Percentiles rank a stretch among this genome's conserved stretches.
Conservation (phyloP, 2,329 filamentous ascomycete species). For the Paraconiothyrium sp. region DNA sequence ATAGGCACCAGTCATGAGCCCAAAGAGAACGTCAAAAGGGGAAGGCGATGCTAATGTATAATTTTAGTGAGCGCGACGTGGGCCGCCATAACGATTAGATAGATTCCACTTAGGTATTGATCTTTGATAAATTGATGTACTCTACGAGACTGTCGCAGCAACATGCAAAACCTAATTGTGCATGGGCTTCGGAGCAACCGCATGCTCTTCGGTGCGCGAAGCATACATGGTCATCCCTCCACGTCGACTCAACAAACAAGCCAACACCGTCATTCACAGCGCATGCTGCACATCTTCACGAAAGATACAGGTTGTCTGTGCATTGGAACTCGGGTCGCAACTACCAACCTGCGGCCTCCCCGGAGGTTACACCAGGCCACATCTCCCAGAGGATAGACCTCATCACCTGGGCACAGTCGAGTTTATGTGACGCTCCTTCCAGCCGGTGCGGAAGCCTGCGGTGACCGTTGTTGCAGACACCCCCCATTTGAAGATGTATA, state of each 20-base stretch:
- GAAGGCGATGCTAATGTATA: background rate
- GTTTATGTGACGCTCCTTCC: too few relatives aligned
- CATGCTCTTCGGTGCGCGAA: too few relatives aligned
- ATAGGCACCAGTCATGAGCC: background rate
- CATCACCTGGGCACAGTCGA: background rate
- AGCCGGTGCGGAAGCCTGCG: background rate
- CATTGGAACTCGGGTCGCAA: too few relatives aligned
- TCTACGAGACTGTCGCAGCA: background rate
- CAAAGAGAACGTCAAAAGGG: background rate
- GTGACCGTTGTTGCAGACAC: background rate
- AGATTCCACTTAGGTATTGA: background rate
- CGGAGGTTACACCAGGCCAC: background rate
- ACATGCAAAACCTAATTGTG: background rate
- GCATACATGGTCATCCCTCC: too few relatives aligned
- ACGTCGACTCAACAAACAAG: too few relatives aligned
- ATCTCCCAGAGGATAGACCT: background rate
- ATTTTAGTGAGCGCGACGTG: background rate
- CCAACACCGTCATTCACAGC: too few relatives aligned
- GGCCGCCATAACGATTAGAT: background rate
- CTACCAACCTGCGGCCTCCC: background rate
- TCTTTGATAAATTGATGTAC: background rate
- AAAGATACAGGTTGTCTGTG: too few relatives aligned
- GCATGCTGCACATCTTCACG: too few relatives aligned
- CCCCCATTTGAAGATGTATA: background rate
- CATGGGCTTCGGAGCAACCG: background rate